Evolutionary conservation across 2,329 filamentous ascomycete species (phyloP), one percentile per base, ranked within the genome.

Genomic region (Saccharata proteae): DNA sequence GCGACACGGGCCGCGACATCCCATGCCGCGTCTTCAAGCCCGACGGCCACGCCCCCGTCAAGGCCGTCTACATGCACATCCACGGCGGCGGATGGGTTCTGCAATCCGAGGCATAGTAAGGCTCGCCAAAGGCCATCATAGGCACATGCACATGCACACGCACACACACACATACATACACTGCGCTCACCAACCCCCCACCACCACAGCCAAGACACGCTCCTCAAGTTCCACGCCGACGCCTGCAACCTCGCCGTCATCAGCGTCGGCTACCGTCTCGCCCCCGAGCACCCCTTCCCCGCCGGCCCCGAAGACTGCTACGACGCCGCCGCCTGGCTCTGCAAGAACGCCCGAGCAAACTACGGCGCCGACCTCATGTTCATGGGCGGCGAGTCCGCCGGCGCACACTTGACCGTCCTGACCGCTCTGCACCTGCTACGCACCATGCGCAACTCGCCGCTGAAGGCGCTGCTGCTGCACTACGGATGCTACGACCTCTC

Each of bases 251-350:
- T 71, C 3, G 62, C 62, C 1, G 62, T 67, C 11, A 47, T 76
- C 9, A 69, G 64, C 1, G 60, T 74, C 5, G 71, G 70, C 1
- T 77, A 77, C 45, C 59, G 72, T 16, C 60, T 72, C 12, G 70
- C 71, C 0, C 73, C 73, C 0, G 71, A 77, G 44, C 37, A 74
- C 40, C 67, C 69, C 0, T 74, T 62, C 44, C 71, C 73, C 0
- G 59, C 58, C 0, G 64, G 58, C 0, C 59, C 62, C 4, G 57
- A 75, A 31, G 72, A 76, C 45, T 71, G 68, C 48, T 62, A 65
- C 41, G 71, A 75, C 43, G 67, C 60, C 4, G 70, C 59, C 0
- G 62, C 68, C 36, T 68, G 65, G 47, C 52, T 75, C 2, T 48
- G 68, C 16, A 59, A 67, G 32, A 55, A 69, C 36, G 58, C 60